Conservation (phyloP, 2,329 filamentous ascomycete genomes). For the Didymella sp. region DNA sequence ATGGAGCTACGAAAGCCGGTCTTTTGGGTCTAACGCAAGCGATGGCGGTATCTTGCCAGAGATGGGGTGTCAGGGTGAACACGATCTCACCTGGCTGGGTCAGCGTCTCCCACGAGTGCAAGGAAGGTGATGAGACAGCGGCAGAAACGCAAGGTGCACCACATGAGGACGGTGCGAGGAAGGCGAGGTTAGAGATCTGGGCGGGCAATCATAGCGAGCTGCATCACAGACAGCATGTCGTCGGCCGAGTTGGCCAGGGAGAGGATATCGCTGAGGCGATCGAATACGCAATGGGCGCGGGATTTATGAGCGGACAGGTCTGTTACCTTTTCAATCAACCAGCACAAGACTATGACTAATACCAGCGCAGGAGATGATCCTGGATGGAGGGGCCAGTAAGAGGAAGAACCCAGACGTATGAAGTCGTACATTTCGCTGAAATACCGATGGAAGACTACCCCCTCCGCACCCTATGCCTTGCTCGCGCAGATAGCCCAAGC, state of each 20-base stretch:
- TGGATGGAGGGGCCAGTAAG: neutral
- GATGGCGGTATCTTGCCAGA: conserved; percentile 55
- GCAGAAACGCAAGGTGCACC: conserved; percentile 23
- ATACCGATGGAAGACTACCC: neutral
- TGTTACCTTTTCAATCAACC: neutral
- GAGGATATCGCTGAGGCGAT: conserved; percentile 56
- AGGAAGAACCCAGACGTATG: neutral
- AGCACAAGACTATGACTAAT: neutral
- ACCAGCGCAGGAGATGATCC: neutral
- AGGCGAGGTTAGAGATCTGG: conserved; percentile 44
- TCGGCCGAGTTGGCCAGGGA: conserved; percentile 57
- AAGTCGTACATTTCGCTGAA: neutral
- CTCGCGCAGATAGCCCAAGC: too few relatives aligned
- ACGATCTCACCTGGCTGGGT: conserved; percentile 60
- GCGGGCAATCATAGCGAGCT: conserved; percentile 54
- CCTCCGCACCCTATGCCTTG: neutral
- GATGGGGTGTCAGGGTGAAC: conserved; percentile 55
- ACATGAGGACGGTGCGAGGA: conserved; percentile 26
- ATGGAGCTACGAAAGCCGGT: conserved; percentile 59
- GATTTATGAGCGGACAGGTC: neutral
- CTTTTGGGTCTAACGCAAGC: conserved; percentile 58
- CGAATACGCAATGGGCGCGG: conserved; percentile 50
- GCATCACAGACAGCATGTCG: conserved; percentile 59
- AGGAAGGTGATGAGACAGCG: conserved; percentile 51
- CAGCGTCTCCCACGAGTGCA: conserved; percentile 54